phyloP scores from a whole-genome alignment of 495 filamentous ascomycete species.

The Xylaria curta region DNA sequence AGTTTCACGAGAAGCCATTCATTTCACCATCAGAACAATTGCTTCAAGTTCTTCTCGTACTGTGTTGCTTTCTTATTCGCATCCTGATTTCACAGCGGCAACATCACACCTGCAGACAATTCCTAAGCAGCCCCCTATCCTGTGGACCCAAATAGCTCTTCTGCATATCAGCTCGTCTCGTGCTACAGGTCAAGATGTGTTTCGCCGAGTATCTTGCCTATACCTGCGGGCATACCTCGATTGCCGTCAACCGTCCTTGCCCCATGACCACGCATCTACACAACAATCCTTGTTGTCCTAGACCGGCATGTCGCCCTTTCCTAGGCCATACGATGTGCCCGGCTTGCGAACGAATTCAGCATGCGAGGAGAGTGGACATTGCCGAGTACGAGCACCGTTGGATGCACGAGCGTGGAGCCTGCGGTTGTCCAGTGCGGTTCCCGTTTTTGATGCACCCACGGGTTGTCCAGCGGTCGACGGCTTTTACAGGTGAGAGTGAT shows the following conservation, averaged over 20 bases:
- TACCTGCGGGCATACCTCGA: slow-evolving; percentile 51
- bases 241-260: slow-evolving; percentile 46
- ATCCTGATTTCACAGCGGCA: background rate
- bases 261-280: slow-evolving; percentile 47
- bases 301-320: slow-evolving; percentile 35
- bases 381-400: slow-evolving; percentile 53
- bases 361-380: slow-evolving; percentile 49
- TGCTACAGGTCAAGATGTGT: slow-evolving; percentile 44
- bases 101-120: background rate
- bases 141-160: too few species aligned
- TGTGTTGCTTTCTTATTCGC: background rate
- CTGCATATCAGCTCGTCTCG: background rate
- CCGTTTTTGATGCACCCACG: slow-evolving; percentile 43
- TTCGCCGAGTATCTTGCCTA: slow-evolving; percentile 51
- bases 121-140: too few species aligned
- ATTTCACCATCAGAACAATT: background rate
- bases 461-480: slow-evolving; percentile 25
- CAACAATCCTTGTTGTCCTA: slow-evolving; percentile 44
- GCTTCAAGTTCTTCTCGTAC: background rate
- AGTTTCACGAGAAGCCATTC: background rate
- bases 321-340: slow-evolving; percentile 46
- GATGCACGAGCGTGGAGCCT: slow-evolving; percentile 54
- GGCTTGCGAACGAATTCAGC: slow-evolving; percentile 45
- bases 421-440: slow-evolving; percentile 47
- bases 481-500: background rate